phyloP scores from a whole-genome alignment of 441 rosid species.

The Mallotus japonicus region DNA sequence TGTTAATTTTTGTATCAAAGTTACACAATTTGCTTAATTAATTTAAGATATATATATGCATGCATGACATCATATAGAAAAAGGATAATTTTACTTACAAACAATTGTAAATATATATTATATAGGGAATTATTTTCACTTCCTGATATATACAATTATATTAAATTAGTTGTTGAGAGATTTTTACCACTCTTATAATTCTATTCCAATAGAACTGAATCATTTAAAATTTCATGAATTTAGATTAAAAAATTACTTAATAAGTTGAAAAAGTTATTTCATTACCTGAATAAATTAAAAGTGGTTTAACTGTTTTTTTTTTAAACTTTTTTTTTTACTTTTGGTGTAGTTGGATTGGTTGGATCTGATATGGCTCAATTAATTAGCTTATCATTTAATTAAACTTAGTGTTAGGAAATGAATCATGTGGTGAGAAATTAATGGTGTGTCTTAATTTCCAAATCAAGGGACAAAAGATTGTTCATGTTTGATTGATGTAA shows the following conservation, averaged over 20 bases:
- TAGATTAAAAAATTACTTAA: too few relatives aligned
- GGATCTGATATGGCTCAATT: constrained; percentile 27
- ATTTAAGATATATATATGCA: too few relatives aligned
- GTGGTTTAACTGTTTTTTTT: constrained; percentile 3
- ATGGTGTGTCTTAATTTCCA: constrained; percentile 9
- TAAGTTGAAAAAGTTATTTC: too few relatives aligned
- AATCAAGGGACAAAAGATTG: constrained; percentile 15
- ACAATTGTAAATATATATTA: too few relatives aligned
- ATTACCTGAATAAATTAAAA: background rate
- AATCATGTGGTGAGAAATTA: constrained; percentile 5
- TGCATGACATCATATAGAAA: constrained; percentile 3
- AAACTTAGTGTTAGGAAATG: background rate
- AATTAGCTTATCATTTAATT: constrained; percentile 14
- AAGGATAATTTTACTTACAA: background rate
- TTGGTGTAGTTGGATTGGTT: constrained; percentile 1
- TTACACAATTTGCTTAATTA: background rate
- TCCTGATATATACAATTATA: too few relatives aligned
- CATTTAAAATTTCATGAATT: too few relatives aligned
- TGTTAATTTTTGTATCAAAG: background rate
- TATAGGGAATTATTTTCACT: too few relatives aligned
- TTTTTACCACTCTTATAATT: too few relatives aligned
- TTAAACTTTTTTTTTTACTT: too few relatives aligned
- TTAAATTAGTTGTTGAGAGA: too few relatives aligned
- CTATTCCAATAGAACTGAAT: too few relatives aligned
- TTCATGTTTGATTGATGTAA: constrained; percentile 21